Conservation (phyloP, 2,329 filamentous ascomycete genomes). For the Ascochyta fabae region DNA sequence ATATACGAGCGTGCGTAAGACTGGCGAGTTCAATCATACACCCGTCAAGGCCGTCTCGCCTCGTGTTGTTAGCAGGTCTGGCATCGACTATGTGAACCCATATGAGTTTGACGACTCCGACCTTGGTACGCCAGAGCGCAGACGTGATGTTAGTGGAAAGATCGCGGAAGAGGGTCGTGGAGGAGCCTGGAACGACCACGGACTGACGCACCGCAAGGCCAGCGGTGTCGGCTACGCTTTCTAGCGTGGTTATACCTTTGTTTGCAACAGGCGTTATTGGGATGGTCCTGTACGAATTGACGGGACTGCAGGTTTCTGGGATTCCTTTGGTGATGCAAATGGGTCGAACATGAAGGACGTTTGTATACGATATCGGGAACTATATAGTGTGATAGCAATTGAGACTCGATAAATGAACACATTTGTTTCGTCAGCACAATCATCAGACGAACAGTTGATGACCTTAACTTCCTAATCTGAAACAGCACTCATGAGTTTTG, state of each 20-base stretch:
- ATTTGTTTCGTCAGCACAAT: background rate
- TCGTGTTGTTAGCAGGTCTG: conserved; percentile 55
- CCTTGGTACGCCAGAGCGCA: conserved; percentile 39
- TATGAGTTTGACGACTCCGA: conserved; percentile 42
- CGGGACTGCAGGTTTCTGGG: conserved; percentile 1
- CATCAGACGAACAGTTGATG: background rate
- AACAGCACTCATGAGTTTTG: background rate
- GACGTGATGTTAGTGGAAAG: conserved; percentile 72
- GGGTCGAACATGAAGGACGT: background rate
- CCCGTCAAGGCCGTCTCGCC: conserved; percentile 44
- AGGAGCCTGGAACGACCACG: conserved; percentile 36
- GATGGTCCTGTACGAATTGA: background rate
- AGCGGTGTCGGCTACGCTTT: conserved; percentile 41
- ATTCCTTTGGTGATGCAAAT: background rate
- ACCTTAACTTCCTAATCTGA: background rate
- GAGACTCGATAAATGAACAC: conserved; percentile 8
- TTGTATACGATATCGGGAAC: conserved; percentile 14
- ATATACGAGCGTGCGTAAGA: conserved; percentile 41
- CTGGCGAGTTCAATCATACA: conserved; percentile 40
- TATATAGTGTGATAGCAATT: conserved; percentile 6
- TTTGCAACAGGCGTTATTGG: conserved; percentile 1
- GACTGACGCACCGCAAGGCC: conserved; percentile 49
- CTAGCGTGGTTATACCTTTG: conserved; percentile 3
- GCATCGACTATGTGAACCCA: conserved; percentile 54
- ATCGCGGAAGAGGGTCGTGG: conserved; percentile 72